Conservation (phyloP, 495 filamentous ascomycete species). For the Penicillium salamii region DNA sequence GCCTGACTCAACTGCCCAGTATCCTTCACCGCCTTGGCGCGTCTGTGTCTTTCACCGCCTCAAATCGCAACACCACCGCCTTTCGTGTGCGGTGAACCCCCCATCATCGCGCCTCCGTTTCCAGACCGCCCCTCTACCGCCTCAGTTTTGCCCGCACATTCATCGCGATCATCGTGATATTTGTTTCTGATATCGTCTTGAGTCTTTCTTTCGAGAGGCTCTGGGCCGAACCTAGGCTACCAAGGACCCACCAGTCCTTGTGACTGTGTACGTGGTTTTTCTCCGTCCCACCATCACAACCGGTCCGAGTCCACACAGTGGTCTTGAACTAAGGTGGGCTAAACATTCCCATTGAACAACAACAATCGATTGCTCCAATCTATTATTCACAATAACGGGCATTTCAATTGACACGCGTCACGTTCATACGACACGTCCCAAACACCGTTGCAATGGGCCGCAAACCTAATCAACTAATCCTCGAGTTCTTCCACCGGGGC, state of each 20-base stretch:
- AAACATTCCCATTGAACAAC: background rate
- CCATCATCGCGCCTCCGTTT: slow-evolving; percentile 21
- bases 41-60: slow-evolving; percentile 35
- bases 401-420: background rate
- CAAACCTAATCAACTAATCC: slow-evolving; percentile 75
- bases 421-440: slow-evolving; percentile 5
- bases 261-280: slow-evolving; percentile 7
- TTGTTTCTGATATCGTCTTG: background rate
- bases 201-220: slow-evolving; percentile 1
- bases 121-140: slow-evolving; percentile 44
- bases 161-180: slow-evolving; percentile 2
- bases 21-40: no score
- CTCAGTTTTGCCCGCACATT: slow-evolving; percentile 39
- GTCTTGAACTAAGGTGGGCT: background rate
- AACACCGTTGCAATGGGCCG: slow-evolving; percentile 60
- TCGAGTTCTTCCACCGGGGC: slow-evolving; percentile 80
- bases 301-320: background rate
- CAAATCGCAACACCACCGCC: slow-evolving; percentile 38
- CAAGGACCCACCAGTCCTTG: slow-evolving; percentile 2
- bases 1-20: no score
- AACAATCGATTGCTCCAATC: background rate
- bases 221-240: slow-evolving; percentile 4
- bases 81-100: slow-evolving; percentile 47
- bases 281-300: background rate
- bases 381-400: background rate